Evolutionary conservation across 2,329 filamentous ascomycete species (phyloP).

Genomic region (Dissoconium aciculare): DNA sequence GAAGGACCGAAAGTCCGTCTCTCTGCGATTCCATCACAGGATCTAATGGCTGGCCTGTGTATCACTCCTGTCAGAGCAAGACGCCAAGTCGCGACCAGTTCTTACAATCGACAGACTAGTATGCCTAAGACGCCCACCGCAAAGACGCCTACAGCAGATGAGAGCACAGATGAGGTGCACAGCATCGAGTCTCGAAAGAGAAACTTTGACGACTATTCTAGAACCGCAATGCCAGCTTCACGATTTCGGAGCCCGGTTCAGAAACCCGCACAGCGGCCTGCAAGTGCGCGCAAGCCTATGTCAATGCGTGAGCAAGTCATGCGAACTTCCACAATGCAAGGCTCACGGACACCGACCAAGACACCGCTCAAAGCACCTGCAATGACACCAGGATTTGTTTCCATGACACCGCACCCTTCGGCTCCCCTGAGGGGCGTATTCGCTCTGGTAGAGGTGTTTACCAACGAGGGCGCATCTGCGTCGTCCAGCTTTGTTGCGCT

Average conservation of each 20-base stretch:
- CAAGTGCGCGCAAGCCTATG: conserved; percentile 16
- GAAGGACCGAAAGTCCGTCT: neutral
- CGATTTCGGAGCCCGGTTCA: conserved; percentile 16
- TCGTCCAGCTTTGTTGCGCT: conserved; percentile 22
- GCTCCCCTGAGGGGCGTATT: conserved; percentile 21
- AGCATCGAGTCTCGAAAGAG: neutral
- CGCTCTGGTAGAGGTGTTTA: conserved; percentile 25
- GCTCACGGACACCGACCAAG: conserved; percentile 18
- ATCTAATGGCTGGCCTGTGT: no score
- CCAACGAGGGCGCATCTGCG: conserved; percentile 23
- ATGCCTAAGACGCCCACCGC: neutral
- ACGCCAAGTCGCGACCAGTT: no score
- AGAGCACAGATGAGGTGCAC: neutral
- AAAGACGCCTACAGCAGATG: neutral
- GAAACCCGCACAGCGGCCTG: conserved; percentile 14
- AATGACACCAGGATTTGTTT: conserved; percentile 16
- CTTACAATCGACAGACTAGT: no score
- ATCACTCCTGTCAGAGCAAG: neutral
- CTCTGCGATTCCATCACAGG: no score
- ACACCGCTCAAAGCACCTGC: conserved; percentile 17
- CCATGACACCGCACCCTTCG: conserved; percentile 25
- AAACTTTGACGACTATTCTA: conserved; percentile 11
- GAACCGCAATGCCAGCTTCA: conserved; percentile 15
- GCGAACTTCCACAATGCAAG: conserved; percentile 10
- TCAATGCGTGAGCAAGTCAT: conserved; percentile 20